Conservation (phyloP, 352 stramenopile species). For the Pythium sp. region DNA sequence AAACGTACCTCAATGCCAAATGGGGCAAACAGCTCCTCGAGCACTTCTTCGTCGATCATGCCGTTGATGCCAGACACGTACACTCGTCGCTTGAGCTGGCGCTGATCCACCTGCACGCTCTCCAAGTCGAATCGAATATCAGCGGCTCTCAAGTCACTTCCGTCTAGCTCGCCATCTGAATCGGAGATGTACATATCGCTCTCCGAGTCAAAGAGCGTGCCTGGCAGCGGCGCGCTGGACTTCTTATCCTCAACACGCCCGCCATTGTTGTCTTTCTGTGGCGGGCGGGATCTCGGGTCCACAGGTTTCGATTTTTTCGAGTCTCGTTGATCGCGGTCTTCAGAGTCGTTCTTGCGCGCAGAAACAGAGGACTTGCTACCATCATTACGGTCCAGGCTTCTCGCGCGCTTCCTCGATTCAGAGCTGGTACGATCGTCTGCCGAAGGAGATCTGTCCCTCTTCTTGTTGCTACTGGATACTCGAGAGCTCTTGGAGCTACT, state of each 20-base stretch:
- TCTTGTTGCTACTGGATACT: not conserved
- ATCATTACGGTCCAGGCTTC: constrained; percentile 2
- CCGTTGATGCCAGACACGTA: constrained; percentile 61
- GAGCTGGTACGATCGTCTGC: not conserved
- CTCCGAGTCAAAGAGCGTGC: constrained; percentile 10
- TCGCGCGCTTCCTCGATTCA: constrained; percentile 4
- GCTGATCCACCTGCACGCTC: constrained; percentile 36
- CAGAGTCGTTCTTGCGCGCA: not conserved
- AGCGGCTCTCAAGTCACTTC: constrained; percentile 16
- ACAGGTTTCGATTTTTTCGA: constrained; percentile 2
- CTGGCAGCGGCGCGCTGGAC: not conserved
- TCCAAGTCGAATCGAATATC: constrained; percentile 59
- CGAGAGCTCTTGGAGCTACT: not conserved
- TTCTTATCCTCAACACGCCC: not conserved
- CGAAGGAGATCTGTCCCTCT: not conserved
- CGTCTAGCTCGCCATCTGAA: constrained; percentile 40
- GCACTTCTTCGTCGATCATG: constrained; percentile 35
- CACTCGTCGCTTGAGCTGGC: constrained; percentile 35
- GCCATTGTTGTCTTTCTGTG: not conserved
- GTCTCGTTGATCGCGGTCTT: constrained; percentile 2
- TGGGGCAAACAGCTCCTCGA: constrained; percentile 51
- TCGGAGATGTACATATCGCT: constrained; percentile 44
- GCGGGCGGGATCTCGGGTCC: not conserved
- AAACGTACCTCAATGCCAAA: constrained; percentile 51
- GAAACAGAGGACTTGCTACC: not conserved